Evolutionary conservation across 306 rosid genomes (phyloP).

Genomic region (Lupinus albus): DNA sequence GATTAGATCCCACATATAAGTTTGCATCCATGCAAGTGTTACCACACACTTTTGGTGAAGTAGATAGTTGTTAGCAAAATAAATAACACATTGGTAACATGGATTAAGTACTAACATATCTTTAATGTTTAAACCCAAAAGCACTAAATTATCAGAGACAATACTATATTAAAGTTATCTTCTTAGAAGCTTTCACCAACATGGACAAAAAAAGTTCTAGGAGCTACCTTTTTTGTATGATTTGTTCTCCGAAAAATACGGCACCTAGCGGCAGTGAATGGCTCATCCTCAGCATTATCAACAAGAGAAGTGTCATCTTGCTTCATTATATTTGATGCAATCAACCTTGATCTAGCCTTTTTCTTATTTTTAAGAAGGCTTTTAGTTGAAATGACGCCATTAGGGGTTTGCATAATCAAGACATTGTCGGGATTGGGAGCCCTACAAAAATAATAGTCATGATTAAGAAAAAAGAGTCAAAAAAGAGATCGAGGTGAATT

Average conservation of each 20-base stretch:
- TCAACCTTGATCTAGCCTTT: conserved; percentile 81
- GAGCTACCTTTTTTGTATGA: conserved; percentile 73
- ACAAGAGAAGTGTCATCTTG: conserved; percentile 57
- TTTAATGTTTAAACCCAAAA: conserved; percentile 35
- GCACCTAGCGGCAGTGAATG: conserved; percentile 89
- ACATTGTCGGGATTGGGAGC: conserved; percentile 98
- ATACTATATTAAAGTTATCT: conserved; percentile 11
- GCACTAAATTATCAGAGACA: conserved; percentile 21
- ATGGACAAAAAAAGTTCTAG: conserved; percentile 9
- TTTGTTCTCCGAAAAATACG: conserved; percentile 75
- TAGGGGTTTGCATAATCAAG: conserved; percentile 89
- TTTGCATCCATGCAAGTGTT: conserved; percentile 22
- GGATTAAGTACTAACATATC: conserved; percentile 4
- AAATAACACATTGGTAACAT: background rate
- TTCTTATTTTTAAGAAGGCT: conserved; percentile 86
- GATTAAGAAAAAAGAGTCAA: conserved; percentile 41
- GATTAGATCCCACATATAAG: conserved; percentile 17
- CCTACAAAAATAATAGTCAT: conserved; percentile 57
- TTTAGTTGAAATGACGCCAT: conserved; percentile 87
- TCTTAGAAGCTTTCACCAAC: conserved; percentile 35
- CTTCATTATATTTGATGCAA: conserved; percentile 69
- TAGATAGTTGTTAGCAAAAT: conserved; percentile 18
- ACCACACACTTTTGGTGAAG: conserved; percentile 25
- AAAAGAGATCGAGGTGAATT: conserved; percentile 22
- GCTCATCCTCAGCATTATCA: conserved; percentile 66